Evolutionary conservation across 257 asterid genomes (phyloP).

Genomic region (Gentiana straminea): DNA sequence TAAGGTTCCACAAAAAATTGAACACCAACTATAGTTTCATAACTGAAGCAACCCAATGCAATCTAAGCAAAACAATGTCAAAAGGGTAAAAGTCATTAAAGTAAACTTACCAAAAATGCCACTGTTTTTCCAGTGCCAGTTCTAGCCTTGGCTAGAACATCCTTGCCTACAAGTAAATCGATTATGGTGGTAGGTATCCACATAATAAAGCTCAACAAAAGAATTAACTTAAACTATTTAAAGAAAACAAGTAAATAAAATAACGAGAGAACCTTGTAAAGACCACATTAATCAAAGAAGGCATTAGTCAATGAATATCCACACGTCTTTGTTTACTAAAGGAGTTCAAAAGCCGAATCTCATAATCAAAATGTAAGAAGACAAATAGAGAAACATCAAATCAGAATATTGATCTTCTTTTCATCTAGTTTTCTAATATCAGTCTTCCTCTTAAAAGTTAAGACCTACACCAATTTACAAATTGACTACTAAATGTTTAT

Average conservation of each 20-base stretch:
- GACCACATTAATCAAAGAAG: neutral
- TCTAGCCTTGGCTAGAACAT: constrained; percentile 95
- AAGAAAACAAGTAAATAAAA: neutral
- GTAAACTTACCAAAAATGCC: constrained; percentile 73
- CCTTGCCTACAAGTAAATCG: constrained; percentile 55
- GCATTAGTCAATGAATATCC: neutral
- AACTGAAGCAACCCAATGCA: too few species aligned
- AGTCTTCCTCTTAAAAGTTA: too few species aligned
- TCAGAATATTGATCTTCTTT: too few species aligned
- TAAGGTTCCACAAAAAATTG: neutral
- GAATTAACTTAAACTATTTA: neutral
- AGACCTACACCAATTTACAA: too few species aligned
- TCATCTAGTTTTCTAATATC: too few species aligned
- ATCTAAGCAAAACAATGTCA: neutral
- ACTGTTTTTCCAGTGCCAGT: constrained; percentile 99
- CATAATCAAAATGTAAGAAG: too few species aligned
- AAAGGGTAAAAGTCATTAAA: constrained; percentile 3
- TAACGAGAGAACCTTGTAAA: neutral
- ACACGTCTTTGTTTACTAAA: too few species aligned
- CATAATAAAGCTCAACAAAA: neutral
- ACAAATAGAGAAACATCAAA: too few species aligned
- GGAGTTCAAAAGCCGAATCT: too few species aligned
- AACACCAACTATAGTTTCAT: too few species aligned
- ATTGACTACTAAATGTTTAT: too few species aligned
- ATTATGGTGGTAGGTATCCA: neutral